phyloP scores from a whole-genome alignment of 768 basidiomycete genomes.

The Tulasnella sp. region DNA sequence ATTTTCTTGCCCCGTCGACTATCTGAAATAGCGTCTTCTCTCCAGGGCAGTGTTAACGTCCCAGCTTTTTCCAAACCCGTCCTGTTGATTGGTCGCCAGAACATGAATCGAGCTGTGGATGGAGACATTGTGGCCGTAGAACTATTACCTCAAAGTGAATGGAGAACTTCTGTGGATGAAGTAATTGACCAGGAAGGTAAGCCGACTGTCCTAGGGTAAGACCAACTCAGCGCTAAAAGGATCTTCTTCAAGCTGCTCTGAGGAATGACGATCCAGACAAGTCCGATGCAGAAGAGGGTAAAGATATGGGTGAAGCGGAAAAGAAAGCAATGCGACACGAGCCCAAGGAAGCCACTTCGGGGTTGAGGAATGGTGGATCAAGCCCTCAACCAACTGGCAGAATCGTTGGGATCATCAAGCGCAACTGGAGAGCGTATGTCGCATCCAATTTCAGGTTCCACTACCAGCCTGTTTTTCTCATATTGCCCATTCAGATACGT shows the following conservation, averaged over 20 bases:
- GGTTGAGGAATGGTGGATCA: constrained; percentile 42
- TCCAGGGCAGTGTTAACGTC: constrained; percentile 78
- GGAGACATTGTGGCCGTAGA: constrained; percentile 93
- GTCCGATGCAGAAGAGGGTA: constrained; percentile 52
- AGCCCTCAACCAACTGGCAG: constrained; percentile 82
- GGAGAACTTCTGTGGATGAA: constrained; percentile 90
- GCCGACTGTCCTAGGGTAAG: constrained; percentile 38
- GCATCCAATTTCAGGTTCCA: background rate
- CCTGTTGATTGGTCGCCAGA: constrained; percentile 82
- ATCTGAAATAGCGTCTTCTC: background rate
- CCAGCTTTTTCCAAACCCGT: constrained; percentile 75
- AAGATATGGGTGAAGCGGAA: constrained; percentile 50
- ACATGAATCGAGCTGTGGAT: constrained; percentile 94
- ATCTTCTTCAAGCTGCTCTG: constrained; percentile 61
- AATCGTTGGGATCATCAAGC: constrained; percentile 88
- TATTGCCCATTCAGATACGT: constrained; percentile 66
- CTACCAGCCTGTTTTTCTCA: constrained; percentile 22
- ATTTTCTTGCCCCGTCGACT: background rate
- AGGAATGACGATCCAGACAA: constrained; percentile 87
- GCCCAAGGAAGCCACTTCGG: constrained; percentile 41
- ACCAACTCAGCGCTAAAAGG: background rate
- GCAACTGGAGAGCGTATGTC: constrained; percentile 92
- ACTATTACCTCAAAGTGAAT: constrained; percentile 81
- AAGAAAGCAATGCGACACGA: constrained; percentile 47
- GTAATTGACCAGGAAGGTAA: constrained; percentile 91